These are phyloP conservation scores for Phytophthora citrophthora DNA, from an alignment of 352 stramenopile species.

Conservation along the genomic window DNA sequence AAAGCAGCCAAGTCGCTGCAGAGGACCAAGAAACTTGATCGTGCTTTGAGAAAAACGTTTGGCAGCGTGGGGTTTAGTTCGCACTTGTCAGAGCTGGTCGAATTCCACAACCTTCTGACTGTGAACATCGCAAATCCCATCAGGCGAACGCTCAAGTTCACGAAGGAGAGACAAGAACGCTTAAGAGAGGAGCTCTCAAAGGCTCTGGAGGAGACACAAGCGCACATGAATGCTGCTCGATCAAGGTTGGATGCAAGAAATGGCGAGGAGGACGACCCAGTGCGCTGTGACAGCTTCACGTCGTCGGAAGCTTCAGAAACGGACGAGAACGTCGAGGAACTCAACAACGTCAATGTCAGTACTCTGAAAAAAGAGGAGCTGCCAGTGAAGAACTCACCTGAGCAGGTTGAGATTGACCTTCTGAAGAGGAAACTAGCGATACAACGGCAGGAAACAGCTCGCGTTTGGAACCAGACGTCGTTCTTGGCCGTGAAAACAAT, in stretches of 20 bases:
- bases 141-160: constrained; percentile 57
- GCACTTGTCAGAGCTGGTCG: constrained; percentile 33
- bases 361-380: constrained; percentile 17
- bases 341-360: not conserved
- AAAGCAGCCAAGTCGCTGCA: constrained; percentile 45
- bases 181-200: constrained; percentile 50
- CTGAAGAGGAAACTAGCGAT: constrained; percentile 40
- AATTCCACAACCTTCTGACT: constrained; percentile 46
- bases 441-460: constrained; percentile 43
- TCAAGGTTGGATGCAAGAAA: constrained; percentile 4
- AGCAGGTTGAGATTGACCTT: constrained; percentile 18
- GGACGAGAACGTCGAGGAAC: constrained; percentile 27
- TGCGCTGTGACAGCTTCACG: constrained; percentile 24
- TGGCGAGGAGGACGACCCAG: constrained; percentile 3
- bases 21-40: constrained; percentile 13
- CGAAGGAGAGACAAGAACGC: constrained; percentile 50
- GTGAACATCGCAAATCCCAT: constrained; percentile 59
- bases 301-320: constrained; percentile 16
- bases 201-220: constrained; percentile 40
- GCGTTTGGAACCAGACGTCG: constrained; percentile 46
- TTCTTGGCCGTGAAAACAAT: constrained; percentile 57
- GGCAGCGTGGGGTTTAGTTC: constrained; percentile 8
- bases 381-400: constrained; percentile 12
- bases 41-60: constrained; percentile 8
- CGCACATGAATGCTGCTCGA: constrained; percentile 28